Percentiles rank a stretch among this genome's conserved stretches.
These are phyloP conservation scores for Tinospora cordifolia DNA, from an alignment of 164 flowering plant genomes.

Conservation along the genomic window DNA sequence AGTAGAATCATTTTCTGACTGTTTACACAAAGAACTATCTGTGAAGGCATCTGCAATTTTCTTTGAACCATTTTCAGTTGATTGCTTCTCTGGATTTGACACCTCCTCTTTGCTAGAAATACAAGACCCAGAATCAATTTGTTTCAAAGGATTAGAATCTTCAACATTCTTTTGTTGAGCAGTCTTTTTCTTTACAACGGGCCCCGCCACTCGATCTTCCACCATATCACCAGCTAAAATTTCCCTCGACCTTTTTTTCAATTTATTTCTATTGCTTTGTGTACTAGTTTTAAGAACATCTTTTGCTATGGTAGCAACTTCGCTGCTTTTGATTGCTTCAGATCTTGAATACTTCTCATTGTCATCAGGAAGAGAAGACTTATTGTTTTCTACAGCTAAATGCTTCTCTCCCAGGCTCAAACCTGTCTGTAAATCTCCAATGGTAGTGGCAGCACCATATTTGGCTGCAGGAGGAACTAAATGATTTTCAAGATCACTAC, in stretches of 20 bases:
- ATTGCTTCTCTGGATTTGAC: conserved; percentile 6
- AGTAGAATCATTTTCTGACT: conserved; percentile 9
- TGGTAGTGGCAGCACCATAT: too few relatives aligned
- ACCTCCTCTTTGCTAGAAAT: conserved; percentile 10
- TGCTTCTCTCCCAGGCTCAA: conserved; percentile 7
- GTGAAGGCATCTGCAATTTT: conserved; percentile 7
- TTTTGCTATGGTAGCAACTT: too few relatives aligned
- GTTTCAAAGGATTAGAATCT: conserved; percentile 15
- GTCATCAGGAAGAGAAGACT: conserved; percentile 2
- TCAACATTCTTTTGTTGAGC: conserved; percentile 21
- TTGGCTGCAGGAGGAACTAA: too few relatives aligned
- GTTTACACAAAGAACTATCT: conserved; percentile 13
- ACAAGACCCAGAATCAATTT: conserved; percentile 1
- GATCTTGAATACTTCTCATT: conserved; percentile 2
- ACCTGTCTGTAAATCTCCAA: too few relatives aligned
- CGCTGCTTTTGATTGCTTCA: conserved; percentile 3
- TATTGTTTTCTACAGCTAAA: conserved; percentile 3
- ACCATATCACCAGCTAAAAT: conserved; percentile 2
- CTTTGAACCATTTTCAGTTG: conserved; percentile 6
- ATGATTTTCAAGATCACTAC: too few relatives aligned
- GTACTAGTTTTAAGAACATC: too few relatives aligned
- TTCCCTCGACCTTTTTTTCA: too few relatives aligned
- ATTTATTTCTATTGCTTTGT: too few relatives aligned
- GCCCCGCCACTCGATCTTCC: conserved; percentile 11
- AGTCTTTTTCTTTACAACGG: conserved; percentile 28